Base-by-base conservation (phyloP, 495 filamentous ascomycete species). In the Neurospora sublineolata region DNA sequence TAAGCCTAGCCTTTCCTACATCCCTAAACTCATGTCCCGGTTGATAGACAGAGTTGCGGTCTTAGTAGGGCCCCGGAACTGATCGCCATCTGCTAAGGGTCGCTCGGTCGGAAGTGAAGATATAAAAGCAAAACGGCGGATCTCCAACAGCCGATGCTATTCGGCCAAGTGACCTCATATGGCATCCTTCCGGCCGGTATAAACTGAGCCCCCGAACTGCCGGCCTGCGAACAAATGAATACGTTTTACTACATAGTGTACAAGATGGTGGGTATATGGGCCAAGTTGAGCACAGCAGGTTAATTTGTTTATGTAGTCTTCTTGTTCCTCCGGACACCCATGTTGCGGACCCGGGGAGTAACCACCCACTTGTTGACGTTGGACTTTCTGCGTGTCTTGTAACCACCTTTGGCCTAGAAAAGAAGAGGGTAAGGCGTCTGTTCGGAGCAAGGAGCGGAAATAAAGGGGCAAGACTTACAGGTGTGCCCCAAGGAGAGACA, bases 401-500 rank as follows among this genome's bases (percentile, higher is more conserved):
- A 98, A 46, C 95, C 95, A 75, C 91, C 91, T 88, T 99, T 99
- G 79, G 95, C 88, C 94, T 94, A 72, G 6, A 68, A 64, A 77
- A 69, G 12, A 60, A 60, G 23, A 64, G 14, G 58, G 78, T 86
- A 68, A 86, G 81, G 69, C 77, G 23, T 67, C 20, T 71, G 69
- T 37, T 70, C 16, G 52, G 20, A 73, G 69, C 20, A 20, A 71
- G 52, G 64, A 8, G 36, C 38, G 60, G 16, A 38, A 39, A 12
- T 72, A 44, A 18, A 74, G 42, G 37, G 67, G 71, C 70, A 42
- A 42, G 41, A 87, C 92, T 80, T 91, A 97, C 94, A 82, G 93
- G 93, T 79, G 88, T 89, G 76, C 96, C 96, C 95, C 95, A 99
- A 72, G 94, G 94, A 84, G 93, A 97, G 79, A 93, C 92, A 60